Evolutionary conservation across 140 eudicot species (phyloP).

Genomic region (Flaveria floridana): DNA sequence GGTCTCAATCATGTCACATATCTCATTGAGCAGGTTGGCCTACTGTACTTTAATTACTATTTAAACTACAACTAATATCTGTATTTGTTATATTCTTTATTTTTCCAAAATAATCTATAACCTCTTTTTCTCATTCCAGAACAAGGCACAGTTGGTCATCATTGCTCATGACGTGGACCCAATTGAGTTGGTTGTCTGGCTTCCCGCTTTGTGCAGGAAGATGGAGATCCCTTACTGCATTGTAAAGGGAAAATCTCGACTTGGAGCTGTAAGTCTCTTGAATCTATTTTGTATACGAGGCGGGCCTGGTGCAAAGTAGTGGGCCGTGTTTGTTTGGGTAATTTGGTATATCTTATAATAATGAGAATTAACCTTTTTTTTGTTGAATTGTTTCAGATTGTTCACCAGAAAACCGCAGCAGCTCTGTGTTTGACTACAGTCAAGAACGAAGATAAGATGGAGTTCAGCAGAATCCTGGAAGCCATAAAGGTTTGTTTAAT

Average conservation of each 20-base stretch:
- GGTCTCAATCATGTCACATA: constrained; percentile 70
- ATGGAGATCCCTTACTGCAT: constrained; percentile 78
- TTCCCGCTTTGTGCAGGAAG: constrained; percentile 65
- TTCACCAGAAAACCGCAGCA: constrained; percentile 64
- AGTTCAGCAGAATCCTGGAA: constrained; percentile 61
- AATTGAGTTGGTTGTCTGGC: constrained; percentile 76
- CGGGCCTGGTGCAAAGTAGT: no score
- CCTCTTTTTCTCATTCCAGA: constrained; percentile 33
- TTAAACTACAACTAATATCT: neutral
- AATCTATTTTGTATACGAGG: neutral
- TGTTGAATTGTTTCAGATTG: constrained; percentile 36
- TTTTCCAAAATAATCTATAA: neutral
- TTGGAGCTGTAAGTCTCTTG: constrained; percentile 51
- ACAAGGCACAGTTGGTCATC: constrained; percentile 62
- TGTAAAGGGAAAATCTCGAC: constrained; percentile 66
- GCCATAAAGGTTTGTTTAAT: constrained; percentile 59
- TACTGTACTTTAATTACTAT: neutral
- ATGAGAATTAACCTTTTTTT: neutral
- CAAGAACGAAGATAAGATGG: constrained; percentile 71
- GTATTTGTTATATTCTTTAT: neutral
- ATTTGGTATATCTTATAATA: neutral
- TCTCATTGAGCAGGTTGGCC: constrained; percentile 67
- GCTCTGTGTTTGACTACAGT: constrained; percentile 66
- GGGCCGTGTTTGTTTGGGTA: neutral
- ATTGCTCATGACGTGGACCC: constrained; percentile 81